Evolutionary conservation across 2,329 filamentous ascomycete genomes (phyloP).

Genomic region (Emmonsia crescens): DNA sequence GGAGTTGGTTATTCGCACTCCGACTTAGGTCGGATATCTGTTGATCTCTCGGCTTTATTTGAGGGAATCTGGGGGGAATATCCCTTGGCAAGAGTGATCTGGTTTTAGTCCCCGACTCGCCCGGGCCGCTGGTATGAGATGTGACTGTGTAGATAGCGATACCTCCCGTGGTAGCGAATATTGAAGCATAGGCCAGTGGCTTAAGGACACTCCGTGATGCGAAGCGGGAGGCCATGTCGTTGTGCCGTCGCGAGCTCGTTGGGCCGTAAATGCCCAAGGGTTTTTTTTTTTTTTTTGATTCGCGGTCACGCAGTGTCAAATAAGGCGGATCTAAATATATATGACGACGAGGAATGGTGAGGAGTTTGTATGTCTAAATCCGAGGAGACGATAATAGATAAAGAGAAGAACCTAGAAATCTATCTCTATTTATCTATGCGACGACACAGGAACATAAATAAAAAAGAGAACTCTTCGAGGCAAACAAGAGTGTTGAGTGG

Average conservation of each 20-base stretch:
- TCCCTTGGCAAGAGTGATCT: not conserved
- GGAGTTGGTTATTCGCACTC: conserved; percentile 16
- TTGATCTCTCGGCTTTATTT: conserved; percentile 29
- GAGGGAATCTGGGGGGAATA: conserved; percentile 30
- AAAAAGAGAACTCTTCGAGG: not conserved
- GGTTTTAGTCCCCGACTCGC: not conserved
- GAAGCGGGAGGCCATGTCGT: conserved; percentile 1
- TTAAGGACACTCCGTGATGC: not conserved
- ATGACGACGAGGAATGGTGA: not conserved
- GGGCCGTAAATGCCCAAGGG: not conserved
- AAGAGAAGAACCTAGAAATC: not conserved
- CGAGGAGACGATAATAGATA: not conserved
- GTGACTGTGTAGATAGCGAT: conserved; percentile 1
- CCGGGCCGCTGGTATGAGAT: not conserved
- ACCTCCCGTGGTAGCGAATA: not conserved
- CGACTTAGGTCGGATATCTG: conserved; percentile 34
- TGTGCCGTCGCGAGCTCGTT: not conserved
- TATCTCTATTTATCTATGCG: not conserved
- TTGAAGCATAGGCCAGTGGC: not conserved
- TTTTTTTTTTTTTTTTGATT: not conserved
- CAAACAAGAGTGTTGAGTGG: not conserved
- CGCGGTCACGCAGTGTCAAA: not conserved
- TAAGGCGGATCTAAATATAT: not conserved
- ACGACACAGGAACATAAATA: not conserved
- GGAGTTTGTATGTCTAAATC: not conserved